Base-by-base conservation (phyloP, 345 rosid species). In the Limnanthes douglasii region DNA sequence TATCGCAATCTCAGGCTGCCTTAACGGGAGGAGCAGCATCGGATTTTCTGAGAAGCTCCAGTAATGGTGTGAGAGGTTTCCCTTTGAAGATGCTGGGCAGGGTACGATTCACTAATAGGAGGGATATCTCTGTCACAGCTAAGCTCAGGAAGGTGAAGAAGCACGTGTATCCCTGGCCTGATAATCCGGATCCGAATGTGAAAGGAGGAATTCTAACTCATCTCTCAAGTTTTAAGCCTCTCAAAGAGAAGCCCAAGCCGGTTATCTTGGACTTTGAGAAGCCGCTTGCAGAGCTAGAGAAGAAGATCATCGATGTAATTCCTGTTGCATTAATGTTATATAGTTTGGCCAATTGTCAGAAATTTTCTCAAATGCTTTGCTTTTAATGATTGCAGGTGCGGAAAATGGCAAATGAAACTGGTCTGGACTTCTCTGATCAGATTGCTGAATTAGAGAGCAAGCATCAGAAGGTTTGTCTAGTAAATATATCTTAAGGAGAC, bases 151-250 rank as follows among this genome's bases (percentile, higher is more conserved):
- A 77, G 65, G 70, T 59, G 38, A 84, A 75, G 85, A 90, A 84
- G 70, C 72, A 76, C 8, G 95, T 83, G 23, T 70, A 77, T 49
- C 95, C 98, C 0, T 90, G 98, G 98, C 94, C 98, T 0, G 69
- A 64, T 0, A 68, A 84, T 70, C 81, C 94, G 16, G 98, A 90
- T 65, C 92, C 86, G 0, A 90, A 77, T 51, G 94, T 84, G 21
- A 71, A 85, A 50, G 98, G 96, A 15, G 95, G 94, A 37, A 48
- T 80, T 43, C 78, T 80, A 31, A 58, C 62, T 50, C 78, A 90
- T 51, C 79, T 90, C 16, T 77, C 98, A 0, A 53, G 39, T 45
- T 90, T 90, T 54, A 84, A 90, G 66, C 98, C 95, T 4, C 38
- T 66, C 31, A 79, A 66, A 47, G 69, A 66, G 56, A 58, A 54